phyloP scores from a whole-genome alignment of 139 green algal genomes.

The Monoraphidium neglectum region DNA sequence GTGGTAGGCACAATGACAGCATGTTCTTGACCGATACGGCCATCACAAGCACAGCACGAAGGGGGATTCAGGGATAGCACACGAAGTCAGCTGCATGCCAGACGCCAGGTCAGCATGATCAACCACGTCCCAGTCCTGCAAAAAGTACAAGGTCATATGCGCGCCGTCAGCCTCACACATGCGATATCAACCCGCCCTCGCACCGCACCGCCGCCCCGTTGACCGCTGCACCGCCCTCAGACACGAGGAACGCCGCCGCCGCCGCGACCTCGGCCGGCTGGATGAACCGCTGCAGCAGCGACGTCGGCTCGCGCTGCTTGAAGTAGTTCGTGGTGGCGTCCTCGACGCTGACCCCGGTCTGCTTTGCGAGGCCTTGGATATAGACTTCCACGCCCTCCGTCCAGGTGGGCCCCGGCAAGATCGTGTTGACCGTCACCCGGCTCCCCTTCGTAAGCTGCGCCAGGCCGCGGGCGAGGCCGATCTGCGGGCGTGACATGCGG shows the following conservation, averaged over 20 bases:
- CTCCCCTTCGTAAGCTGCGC: slow-evolving; percentile 14
- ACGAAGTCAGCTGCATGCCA: too few species aligned
- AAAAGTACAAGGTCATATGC: too few species aligned
- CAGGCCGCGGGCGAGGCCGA: slow-evolving; percentile 11
- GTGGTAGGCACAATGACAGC: too few species aligned
- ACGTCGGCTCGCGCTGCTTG: slow-evolving; percentile 4
- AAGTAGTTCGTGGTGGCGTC: slow-evolving; percentile 7
- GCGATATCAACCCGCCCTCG: slow-evolving; percentile 9
- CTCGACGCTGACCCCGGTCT: slow-evolving; percentile 1
- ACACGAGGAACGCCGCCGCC: not conserved
- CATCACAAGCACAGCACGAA: too few species aligned
- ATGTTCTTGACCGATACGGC: too few species aligned
- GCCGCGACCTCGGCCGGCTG: not conserved
- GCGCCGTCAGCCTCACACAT: not conserved
- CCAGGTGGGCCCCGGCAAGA: slow-evolving; percentile 18
- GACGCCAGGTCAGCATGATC: too few species aligned
- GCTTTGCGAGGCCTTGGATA: slow-evolving; percentile 9
- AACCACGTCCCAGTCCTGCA: too few species aligned
- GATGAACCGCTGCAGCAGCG: slow-evolving; percentile 29
- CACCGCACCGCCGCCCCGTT: slow-evolving; percentile 2
- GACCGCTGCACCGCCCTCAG: not conserved
- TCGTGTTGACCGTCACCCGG: slow-evolving; percentile 14
- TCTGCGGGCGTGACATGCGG: too few species aligned
- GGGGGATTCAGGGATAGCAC: too few species aligned
- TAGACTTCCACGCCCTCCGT: slow-evolving; percentile 19